Evolutionary conservation across 805 yeast genomes (phyloP).

Genomic region (Wickerhamomyces strasburgensis): DNA sequence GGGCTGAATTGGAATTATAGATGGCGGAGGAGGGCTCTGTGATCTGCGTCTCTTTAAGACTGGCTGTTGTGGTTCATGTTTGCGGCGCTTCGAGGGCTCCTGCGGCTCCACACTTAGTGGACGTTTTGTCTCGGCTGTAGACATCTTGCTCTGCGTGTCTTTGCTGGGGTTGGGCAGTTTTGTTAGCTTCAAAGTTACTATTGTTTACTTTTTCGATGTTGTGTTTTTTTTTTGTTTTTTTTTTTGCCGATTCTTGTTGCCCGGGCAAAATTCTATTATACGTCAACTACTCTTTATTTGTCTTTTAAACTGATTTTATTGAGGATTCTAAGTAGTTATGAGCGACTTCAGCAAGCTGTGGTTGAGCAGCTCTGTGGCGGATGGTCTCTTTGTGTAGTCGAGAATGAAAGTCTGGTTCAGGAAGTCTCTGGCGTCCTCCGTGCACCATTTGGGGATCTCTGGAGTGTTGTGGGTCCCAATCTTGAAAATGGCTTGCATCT

Average conservation of each 20-base stretch:
- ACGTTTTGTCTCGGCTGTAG: not conserved
- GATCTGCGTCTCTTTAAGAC: conserved; percentile 5
- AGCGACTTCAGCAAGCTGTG: conserved; percentile 49
- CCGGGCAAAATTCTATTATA: not conserved
- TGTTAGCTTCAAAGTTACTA: too few relatives aligned
- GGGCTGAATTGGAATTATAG: conserved; percentile 23
- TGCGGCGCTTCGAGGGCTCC: not conserved
- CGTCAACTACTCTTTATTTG: not conserved
- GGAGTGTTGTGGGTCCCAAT: conserved; percentile 87
- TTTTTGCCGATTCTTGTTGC: conserved; percentile 1
- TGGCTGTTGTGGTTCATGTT: not conserved
- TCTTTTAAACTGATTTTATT: too few relatives aligned
- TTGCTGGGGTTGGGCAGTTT: conserved; percentile 1
- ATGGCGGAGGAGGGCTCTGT: conserved; percentile 21
- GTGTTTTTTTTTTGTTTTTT: conserved; percentile 1
- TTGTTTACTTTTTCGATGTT: not conserved
- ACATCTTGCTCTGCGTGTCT: not conserved
- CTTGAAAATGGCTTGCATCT: conserved; percentile 95
- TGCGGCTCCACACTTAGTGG: not conserved
- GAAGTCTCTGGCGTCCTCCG: conserved; percentile 65
- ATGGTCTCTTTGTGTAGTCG: conserved; percentile 69
- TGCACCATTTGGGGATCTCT: conserved; percentile 67
- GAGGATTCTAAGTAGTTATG: too few relatives aligned
- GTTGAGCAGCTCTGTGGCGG: conserved; percentile 61
- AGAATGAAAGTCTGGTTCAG: conserved; percentile 63